Percentiles rank a stretch among this genome's conserved stretches.
These are phyloP conservation scores for Alternaria conjuncta DNA, from an alignment of 2,329 filamentous ascomycete genomes.

Conservation along the genomic window DNA sequence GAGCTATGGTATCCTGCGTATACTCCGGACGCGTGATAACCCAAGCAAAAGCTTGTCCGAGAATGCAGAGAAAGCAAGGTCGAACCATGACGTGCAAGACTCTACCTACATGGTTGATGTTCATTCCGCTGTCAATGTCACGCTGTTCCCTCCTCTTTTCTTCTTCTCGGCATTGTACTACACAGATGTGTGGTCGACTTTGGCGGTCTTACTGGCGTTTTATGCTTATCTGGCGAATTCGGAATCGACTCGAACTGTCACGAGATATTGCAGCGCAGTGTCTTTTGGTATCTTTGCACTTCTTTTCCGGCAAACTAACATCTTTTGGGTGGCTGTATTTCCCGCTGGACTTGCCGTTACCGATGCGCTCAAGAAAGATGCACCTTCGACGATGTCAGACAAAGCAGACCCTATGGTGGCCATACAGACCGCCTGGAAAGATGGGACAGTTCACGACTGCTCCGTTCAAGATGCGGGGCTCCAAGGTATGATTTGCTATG, in stretches of 20 bases:
- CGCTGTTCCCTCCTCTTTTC: conserved; percentile 86
- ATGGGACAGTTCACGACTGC: conserved; percentile 30
- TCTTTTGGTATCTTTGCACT: conserved; percentile 72
- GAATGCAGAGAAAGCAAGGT: not conserved
- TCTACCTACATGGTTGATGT: conserved; percentile 49
- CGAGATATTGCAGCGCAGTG: conserved; percentile 23
- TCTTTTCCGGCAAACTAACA: conserved; percentile 89
- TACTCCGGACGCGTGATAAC: conserved; percentile 14
- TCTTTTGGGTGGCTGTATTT: conserved; percentile 90
- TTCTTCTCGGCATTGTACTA: conserved; percentile 98
- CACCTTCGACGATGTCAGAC: not conserved
- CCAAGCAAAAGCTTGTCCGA: not conserved
- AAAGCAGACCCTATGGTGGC: conserved; percentile 2
- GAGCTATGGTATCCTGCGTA: conserved; percentile 31
- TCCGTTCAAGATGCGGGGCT: conserved; percentile 29
- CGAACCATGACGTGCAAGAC: conserved; percentile 7
- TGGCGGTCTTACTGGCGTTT: conserved; percentile 75
- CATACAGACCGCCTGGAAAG: conserved; percentile 29
- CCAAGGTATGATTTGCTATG: conserved; percentile 21
- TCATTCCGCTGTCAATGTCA: conserved; percentile 77
- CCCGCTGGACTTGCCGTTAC: conserved; percentile 63
- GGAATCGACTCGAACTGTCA: conserved; percentile 15
- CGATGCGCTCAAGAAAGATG: conserved; percentile 31
- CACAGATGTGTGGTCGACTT: conserved; percentile 85
- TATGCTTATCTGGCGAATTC: conserved; percentile 52